Evolutionary conservation across 768 basidiomycete species (phyloP).

Genomic region (Leccinum uliginosum): DNA sequence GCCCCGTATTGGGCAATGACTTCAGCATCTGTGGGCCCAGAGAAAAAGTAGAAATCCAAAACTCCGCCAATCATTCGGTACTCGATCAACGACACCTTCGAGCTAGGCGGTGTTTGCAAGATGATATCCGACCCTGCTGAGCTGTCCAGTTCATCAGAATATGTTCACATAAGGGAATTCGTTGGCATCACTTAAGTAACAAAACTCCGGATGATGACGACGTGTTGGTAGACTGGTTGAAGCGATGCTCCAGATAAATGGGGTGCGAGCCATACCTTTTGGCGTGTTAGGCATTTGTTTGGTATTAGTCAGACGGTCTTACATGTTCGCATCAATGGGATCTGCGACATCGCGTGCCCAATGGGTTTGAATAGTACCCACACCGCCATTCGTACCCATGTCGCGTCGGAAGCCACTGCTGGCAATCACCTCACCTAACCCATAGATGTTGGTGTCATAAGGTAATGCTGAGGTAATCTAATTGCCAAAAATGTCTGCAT

Average conservation of each 20-base stretch:
- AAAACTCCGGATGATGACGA: constrained; percentile 75
- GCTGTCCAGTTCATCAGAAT: constrained; percentile 31
- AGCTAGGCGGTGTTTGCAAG: constrained; percentile 52
- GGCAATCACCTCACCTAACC: constrained; percentile 69
- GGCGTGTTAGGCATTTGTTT: not conserved
- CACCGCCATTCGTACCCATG: constrained; percentile 44
- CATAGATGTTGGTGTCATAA: constrained; percentile 66
- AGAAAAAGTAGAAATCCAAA: constrained; percentile 76
- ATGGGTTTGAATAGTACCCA: constrained; percentile 59
- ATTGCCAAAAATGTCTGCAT: not conserved
- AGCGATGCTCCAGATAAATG: constrained; percentile 70
- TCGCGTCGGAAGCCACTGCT: constrained; percentile 67
- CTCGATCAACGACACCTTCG: constrained; percentile 58
- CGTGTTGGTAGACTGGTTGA: constrained; percentile 42
- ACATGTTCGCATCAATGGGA: constrained; percentile 67
- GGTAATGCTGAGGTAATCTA: constrained; percentile 67
- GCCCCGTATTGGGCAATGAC: constrained; percentile 71
- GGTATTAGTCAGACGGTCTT: constrained; percentile 18
- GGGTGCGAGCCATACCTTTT: constrained; percentile 67
- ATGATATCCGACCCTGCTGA: constrained; percentile 72
- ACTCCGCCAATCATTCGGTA: constrained; percentile 74
- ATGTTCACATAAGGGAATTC: not conserved
- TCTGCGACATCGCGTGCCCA: constrained; percentile 64
- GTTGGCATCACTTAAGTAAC: constrained; percentile 49
- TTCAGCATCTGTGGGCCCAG: constrained; percentile 44